Evolutionary conservation across 2,329 filamentous ascomycete species (phyloP).

Genomic region (Triangularia setosa): DNA sequence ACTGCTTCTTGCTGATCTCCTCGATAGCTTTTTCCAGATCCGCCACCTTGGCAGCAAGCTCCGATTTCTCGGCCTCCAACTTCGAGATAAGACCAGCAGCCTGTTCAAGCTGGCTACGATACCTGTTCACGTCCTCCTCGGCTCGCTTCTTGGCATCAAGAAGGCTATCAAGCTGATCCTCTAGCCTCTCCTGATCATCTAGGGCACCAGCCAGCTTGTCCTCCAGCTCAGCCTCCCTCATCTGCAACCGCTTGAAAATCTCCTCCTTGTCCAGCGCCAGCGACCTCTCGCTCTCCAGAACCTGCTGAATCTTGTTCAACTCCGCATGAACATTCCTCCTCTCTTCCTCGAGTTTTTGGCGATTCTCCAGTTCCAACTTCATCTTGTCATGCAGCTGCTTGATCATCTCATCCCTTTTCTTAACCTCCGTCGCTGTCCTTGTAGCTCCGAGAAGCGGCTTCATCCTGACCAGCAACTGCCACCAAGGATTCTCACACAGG

Average conservation of each 20-base stretch:
- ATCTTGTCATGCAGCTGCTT: slow-evolving; percentile 81
- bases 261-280: slow-evolving; percentile 96
- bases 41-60: slow-evolving; percentile 62
- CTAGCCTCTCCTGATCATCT: slow-evolving; percentile 88
- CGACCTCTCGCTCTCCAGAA: slow-evolving; percentile 91
- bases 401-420: slow-evolving; percentile 92
- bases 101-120: slow-evolving; percentile 81
- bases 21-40: slow-evolving; percentile 68
- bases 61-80: slow-evolving; percentile 80
- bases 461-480: slow-evolving; percentile 92
- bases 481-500: slow-evolving; percentile 92
- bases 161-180: slow-evolving; percentile 87
- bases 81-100: slow-evolving; percentile 81
- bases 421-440: slow-evolving; percentile 86
- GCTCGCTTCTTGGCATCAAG: slow-evolving; percentile 84
- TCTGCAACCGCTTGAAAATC: slow-evolving; percentile 93
- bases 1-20: slow-evolving; percentile 66
- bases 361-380: slow-evolving; percentile 68
- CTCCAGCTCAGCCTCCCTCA: slow-evolving; percentile 84
- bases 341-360: slow-evolving; percentile 84
- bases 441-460: slow-evolving; percentile 90
- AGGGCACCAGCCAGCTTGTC: slow-evolving; percentile 91
- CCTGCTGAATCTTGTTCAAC: slow-evolving; percentile 85
- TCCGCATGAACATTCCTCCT: slow-evolving; percentile 81
- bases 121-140: slow-evolving; percentile 77